phyloP scores from a whole-genome alignment of 805 yeast genomes.

The Torulaspora franciscae region DNA sequence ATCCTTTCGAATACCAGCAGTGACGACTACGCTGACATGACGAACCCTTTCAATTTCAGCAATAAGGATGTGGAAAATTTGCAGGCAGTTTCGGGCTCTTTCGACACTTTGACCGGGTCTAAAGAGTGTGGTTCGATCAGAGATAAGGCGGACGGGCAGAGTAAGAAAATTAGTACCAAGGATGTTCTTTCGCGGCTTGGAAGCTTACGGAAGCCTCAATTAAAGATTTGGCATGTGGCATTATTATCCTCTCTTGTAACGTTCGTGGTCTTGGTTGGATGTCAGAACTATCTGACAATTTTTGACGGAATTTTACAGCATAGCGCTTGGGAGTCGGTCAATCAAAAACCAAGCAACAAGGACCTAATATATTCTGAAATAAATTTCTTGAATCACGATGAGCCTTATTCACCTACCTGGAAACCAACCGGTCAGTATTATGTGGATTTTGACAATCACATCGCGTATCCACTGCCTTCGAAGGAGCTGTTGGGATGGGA shows the following conservation, averaged over 20 bases:
- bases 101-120: conserved; percentile 18
- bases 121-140: not conserved
- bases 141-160: not conserved
- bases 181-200: not conserved
- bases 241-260: conserved; percentile 14
- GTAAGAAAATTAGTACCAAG: not conserved
- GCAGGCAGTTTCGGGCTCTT: conserved; percentile 9
- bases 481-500: conserved; percentile 13
- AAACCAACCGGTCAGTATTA: conserved; percentile 23
- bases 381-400: conserved; percentile 11
- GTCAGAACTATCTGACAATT: conserved; percentile 9
- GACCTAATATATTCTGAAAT: conserved; percentile 12
- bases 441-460: conserved; percentile 25
- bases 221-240: conserved; percentile 16
- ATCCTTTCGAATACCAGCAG: conserved; percentile 24
- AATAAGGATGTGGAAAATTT: conserved; percentile 1
- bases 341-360: conserved; percentile 4
- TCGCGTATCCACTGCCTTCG: conserved; percentile 19
- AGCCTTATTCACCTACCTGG: conserved; percentile 12
- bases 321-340: conserved; percentile 1
- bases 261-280: conserved; percentile 9
- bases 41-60: conserved; percentile 6
- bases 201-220: conserved; percentile 1
- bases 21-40: conserved; percentile 14
- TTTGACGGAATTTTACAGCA: conserved; percentile 4